Base-by-base conservation (phyloP, 257 asterid species). In the Capsicum chinense region DNA sequence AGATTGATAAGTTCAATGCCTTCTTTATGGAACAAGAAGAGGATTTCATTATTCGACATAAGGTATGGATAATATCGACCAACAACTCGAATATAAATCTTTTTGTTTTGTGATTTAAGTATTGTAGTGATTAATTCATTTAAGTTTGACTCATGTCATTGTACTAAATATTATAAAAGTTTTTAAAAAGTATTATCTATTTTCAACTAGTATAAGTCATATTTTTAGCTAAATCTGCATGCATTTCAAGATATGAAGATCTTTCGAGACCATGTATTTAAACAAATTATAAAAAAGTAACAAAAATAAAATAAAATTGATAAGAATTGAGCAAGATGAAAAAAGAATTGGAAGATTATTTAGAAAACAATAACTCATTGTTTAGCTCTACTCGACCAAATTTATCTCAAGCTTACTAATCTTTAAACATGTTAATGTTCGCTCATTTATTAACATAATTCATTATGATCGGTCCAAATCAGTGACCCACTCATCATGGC, bases 11-110 rank as follows among this genome's bases (percentile, higher is more conserved):
- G 73, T 93, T 97, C 83, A 97, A 97, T 86, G 92, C 92, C 21
- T 95, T 97, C 64, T 97, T 95, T 68, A 85, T 94, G 92, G 99
- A 94, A 13, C 94, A 91, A 83, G 99, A 97, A 68, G 99, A 97
- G 85, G 99, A 97, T 81, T 97, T 95, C 87, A 92, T 97, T 54
- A 95, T 95, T 70, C 93, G 95, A 21, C 97, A 92, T 63, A 93
- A 92, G 99, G 98, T 95, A 58, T 17, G n/a, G 13, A 64, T 64
- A 7, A 64, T 64, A 7, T 1, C 42, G 2, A 11, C 6, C 37
- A 26, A 64, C 7, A 1, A 26, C 44, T 64, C 16, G 35, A 60
- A 63, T 15, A 10, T 35, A 19, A 21, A 11, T 66, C 19, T 9
- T 44, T 6, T 63, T 70, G 5, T 44, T 71, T 44, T 70, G 57